A percentile compares a stretch with the other conserved stretches of the same genome.
Evolutionary conservation across 352 stramenopile genomes (phyloP).

Genomic region (Globisporangium solare): DNA sequence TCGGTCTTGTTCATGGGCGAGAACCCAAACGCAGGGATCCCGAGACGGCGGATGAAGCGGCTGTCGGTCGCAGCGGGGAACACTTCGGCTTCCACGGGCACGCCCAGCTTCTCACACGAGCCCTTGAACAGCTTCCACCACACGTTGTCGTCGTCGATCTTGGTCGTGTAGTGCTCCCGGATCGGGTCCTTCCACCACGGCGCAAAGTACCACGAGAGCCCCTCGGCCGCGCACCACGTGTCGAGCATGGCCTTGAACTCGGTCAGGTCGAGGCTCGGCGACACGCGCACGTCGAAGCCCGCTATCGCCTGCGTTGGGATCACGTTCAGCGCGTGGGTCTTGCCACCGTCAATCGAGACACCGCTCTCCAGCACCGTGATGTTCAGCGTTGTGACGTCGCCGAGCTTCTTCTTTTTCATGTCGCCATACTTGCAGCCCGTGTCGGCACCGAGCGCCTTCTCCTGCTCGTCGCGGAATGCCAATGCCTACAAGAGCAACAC

Average conservation of each 20-base stretch:
- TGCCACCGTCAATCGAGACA: constrained; percentile 69
- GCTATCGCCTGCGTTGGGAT: constrained; percentile 89
- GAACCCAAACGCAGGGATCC: constrained; percentile 89
- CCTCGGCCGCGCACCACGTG: constrained; percentile 82
- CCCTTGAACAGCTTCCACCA: constrained; percentile 43
- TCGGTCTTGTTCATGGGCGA: constrained; percentile 92
- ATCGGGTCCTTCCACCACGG: constrained; percentile 22
- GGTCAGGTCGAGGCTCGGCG: constrained; percentile 65
- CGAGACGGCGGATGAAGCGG: constrained; percentile 85
- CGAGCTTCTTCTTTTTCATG: constrained; percentile 85
- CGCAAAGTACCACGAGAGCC: constrained; percentile 71
- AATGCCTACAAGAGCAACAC: constrained; percentile 38
- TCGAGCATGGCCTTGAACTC: constrained; percentile 85
- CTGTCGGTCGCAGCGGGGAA: constrained; percentile 94
- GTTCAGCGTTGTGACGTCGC: constrained; percentile 94
- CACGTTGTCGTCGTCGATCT: constrained; percentile 35
- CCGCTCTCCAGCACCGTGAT: constrained; percentile 89
- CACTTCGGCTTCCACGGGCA: constrained; percentile 75
- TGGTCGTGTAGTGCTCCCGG: constrained; percentile 49
- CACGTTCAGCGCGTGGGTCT: constrained; percentile 89
- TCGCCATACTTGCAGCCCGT: constrained; percentile 90
- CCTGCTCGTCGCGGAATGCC: constrained; percentile 87
- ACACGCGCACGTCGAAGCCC: constrained; percentile 92
- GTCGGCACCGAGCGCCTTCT: constrained; percentile 63
- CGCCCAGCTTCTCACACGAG: constrained; percentile 36